A percentile compares a stretch with the other conserved stretches of the same genome.
These are phyloP conservation scores for Aspergillus vadensis DNA, from an alignment of 2,329 filamentous ascomycete species.

Conservation along the genomic window DNA sequence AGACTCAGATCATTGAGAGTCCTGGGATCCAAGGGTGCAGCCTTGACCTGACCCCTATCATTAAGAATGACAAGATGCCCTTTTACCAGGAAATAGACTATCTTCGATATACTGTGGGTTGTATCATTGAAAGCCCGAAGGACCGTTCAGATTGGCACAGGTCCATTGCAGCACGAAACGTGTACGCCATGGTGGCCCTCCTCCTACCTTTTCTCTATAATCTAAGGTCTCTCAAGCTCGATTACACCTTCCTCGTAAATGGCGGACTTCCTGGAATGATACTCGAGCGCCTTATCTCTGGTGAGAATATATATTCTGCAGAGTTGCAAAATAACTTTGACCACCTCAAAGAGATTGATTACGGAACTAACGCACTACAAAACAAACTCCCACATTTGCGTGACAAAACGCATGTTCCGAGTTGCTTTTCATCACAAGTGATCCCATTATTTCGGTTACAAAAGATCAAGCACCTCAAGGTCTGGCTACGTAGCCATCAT, in stretches of 20 bases:
- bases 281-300: background rate
- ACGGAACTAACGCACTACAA: background rate
- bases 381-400: too few species aligned
- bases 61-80: too few species aligned
- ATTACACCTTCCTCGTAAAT: background rate
- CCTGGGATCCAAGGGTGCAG: too few species aligned
- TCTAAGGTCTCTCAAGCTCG: background rate
- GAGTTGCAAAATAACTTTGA: background rate
- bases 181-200: background rate
- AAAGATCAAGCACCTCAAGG: background rate
- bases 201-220: background rate
- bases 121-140: too few species aligned
- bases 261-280: background rate
- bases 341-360: background rate
- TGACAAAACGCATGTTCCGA: background rate
- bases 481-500: background rate
- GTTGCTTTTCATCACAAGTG: background rate
- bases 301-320: background rate
- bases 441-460: background rate
- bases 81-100: too few species aligned
- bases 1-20: too few species aligned
- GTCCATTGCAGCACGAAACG: background rate
- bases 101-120: too few species aligned
- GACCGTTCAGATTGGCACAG: background rate
- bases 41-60: too few species aligned